Evolutionary conservation across 176 grass and related monocot species (phyloP), one percentile per base, ranked within the genome.

Genomic region (Lolium perenne): DNA sequence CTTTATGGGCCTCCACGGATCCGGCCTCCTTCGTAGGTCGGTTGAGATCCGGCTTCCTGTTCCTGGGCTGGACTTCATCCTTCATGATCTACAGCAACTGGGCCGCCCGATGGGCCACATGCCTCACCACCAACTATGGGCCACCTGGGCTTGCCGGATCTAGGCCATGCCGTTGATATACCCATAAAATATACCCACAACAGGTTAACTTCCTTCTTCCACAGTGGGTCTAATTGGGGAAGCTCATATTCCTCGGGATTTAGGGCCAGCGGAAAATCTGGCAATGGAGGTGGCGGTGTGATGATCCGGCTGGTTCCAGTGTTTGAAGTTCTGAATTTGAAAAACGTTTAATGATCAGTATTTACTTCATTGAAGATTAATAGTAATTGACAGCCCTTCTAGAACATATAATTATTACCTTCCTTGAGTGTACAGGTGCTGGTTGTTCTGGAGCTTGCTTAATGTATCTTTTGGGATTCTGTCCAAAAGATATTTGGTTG

Each of bases 171-270:
- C n/a, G n/a, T n/a, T n/a, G n/a, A n/a, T n/a, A n/a, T n/a, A n/a
- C n/a, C n/a, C n/a, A n/a, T n/a, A n/a, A n/a, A n/a, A n/a, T n/a
- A n/a, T n/a, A n/a, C n/a, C n/a, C n/a, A n/a, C n/a, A n/a, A n/a
- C n/a, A n/a, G n/a, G n/a, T n/a, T n/a, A n/a, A 51, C 83, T 83
- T 79, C 86, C 65, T 89, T 91, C 82, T 82, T 94, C 87, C 83
- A 93, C 74, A 86, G 79, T 61, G 58, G 65, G 74, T 92, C 82
- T 32, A 87, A 74, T 80, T 86, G 53, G n/a, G 94, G 94, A 65
- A 96, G 94, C 88, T 89, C 91, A 16, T 96, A 96, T 61, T 96
- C 91, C 17, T 93, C 94, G 14, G 94, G 94, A 26, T 76, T 92
- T 51, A 96, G 79, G 82, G 94, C 85, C 79, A 96, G 61, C 5